Base-by-base conservation (phyloP, 2,329 filamentous ascomycete genomes). In the Phialophora macrospora region DNA sequence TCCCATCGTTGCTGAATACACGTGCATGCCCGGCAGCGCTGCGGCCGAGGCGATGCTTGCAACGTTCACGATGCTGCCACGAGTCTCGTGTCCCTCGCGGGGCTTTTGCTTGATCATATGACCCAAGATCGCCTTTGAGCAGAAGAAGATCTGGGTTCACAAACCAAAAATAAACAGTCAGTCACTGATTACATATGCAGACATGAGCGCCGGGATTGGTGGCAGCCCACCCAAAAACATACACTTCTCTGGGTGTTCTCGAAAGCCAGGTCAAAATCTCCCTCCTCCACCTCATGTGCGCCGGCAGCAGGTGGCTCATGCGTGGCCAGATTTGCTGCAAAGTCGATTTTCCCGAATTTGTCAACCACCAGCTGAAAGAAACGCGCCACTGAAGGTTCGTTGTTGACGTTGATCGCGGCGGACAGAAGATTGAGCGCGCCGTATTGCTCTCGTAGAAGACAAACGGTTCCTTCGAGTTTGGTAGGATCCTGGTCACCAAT, bases 1-100 rank as follows among this genome's bases (percentile, higher is more conserved):
- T 3, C 20, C 56, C 20, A 26, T 59, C 7, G 56, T 48, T 8
- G 56, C 56, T 12, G 56, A 59, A 48, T 59, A 59, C 8, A 22
- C 56, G 6, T 17, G 6, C 56, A 59, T 59, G 24, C 41, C 41
- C 3, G 11, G 20, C 11, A 17, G 4, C 7, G 56, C 26, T 20
- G n/a, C 28, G 8, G n/a, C n/a, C 12, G 56, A n/a, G 8, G 17
- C 9, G 3, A n/a, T 11, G 30, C 56, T 59, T 17, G 38, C 26
- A 4, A 59, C 56, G 41, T 24, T 26, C 8, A 49, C 41, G 24
- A 59, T 59, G 4, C n/a, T 28, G 20, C 56, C 17, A 30, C 17
- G 14, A 5, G 54, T 14, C 9, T 26, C 20, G 6, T 59, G 22
- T 12, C 22, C 24, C 20, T 30, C 28, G 4, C 3, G 6, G 6